Conservation (phyloP, 805 yeast genomes). For the Ogataea kodamae region DNA sequence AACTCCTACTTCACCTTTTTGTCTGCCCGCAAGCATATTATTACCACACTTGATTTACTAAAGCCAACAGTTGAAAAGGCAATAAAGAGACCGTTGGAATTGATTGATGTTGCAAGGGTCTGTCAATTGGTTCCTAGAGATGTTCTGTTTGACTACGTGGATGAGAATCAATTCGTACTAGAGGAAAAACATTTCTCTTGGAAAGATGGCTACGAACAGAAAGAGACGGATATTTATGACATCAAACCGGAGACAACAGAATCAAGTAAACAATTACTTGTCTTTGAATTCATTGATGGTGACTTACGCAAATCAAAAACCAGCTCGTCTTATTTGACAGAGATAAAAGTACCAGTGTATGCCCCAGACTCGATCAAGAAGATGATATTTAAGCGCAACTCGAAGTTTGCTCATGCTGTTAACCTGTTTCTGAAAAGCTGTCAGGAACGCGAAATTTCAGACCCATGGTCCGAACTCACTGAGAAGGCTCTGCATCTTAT, state of each 20-base stretch:
- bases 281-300: conserved; percentile 78
- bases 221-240: conserved; percentile 50
- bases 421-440: conserved; percentile 36
- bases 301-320: conserved; percentile 47
- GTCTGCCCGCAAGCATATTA: conserved; percentile 55
- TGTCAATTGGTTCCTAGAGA: conserved; percentile 63
- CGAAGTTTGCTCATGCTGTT: conserved; percentile 45
- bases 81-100: conserved; percentile 40
- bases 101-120: conserved; percentile 62
- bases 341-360: conserved; percentile 48
- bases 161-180: conserved; percentile 58
- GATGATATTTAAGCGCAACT: conserved; percentile 56
- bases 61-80: conserved; percentile 50
- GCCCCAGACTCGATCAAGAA: conserved; percentile 55
- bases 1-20: conserved; percentile 63
- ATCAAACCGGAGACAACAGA: conserved; percentile 38
- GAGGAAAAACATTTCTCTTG: conserved; percentile 42
- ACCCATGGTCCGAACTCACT: conserved; percentile 42
- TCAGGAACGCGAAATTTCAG: conserved; percentile 28
- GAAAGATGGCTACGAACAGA: conserved; percentile 53
- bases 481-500: conserved; percentile 35
- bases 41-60: conserved; percentile 53
- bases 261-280: conserved; percentile 50
- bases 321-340: conserved; percentile 39
- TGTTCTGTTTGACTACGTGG: conserved; percentile 69